These are phyloP conservation scores for Choricystis sp. DNA, from an alignment of 139 green algal species.

Conservation along the genomic window DNA sequence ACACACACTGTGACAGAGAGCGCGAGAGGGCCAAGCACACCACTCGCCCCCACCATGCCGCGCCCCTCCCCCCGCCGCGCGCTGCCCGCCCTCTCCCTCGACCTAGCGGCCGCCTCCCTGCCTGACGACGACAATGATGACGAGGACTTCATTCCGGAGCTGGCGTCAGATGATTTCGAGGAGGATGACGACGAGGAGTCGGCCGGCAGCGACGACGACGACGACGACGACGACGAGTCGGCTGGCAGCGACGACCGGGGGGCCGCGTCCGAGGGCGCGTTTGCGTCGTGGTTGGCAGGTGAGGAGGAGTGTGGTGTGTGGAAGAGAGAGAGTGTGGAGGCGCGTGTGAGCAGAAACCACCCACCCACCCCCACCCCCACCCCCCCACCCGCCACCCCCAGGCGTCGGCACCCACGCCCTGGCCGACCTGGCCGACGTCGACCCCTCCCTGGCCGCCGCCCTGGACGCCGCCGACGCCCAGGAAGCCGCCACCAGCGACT, in stretches of 20 bases:
- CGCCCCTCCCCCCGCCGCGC: too few relatives aligned
- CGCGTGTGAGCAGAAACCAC: neutral
- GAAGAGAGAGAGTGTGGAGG: too few relatives aligned
- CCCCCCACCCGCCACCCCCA: too few relatives aligned
- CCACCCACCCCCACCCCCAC: neutral
- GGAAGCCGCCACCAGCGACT: neutral
- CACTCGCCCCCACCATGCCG: too few relatives aligned
- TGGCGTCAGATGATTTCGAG: neutral
- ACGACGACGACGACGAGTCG: neutral
- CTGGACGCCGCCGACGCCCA: neutral
- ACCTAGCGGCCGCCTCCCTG: too few relatives aligned
- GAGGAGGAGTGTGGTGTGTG: neutral
- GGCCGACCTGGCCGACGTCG: neutral
- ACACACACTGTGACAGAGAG: too few relatives aligned
- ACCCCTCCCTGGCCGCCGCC: neutral
- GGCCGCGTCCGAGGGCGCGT: neutral
- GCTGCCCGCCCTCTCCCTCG: too few relatives aligned
- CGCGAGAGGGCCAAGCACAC: too few relatives aligned
- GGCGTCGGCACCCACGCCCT: neutral
- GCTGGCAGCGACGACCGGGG: neutral
- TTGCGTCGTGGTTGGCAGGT: neutral
- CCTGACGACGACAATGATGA: neutral
- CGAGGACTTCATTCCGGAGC: neutral
- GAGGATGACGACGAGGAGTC: neutral
- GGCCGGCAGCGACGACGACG: neutral